These are phyloP conservation scores for Helminthosporium solani DNA, from an alignment of 2,329 filamentous ascomycete genomes.

Conservation along the genomic window DNA sequence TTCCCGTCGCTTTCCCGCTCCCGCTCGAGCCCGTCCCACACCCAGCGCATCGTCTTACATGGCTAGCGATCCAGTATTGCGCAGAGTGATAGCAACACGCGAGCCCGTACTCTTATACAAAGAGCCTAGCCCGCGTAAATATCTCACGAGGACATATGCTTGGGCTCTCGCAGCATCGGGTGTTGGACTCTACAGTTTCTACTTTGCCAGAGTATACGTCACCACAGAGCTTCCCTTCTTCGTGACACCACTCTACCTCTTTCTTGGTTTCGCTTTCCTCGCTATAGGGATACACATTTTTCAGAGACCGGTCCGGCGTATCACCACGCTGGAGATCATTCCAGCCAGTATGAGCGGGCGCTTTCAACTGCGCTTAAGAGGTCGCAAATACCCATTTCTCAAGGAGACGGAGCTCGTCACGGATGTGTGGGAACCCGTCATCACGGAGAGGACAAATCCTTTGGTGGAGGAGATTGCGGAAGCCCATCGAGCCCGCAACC, in stretches of 20 bases:
- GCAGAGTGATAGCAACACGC: slow-evolving; percentile 30
- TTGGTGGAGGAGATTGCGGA: slow-evolving; percentile 33
- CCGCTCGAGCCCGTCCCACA: slow-evolving; percentile 3
- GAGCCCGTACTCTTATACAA: slow-evolving; percentile 38
- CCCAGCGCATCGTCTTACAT: slow-evolving; percentile 14
- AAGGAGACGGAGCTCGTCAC: slow-evolving; percentile 32
- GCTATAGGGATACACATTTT: slow-evolving; percentile 35
- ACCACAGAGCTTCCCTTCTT: slow-evolving; percentile 35
- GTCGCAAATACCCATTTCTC: slow-evolving; percentile 24
- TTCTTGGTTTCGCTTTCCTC: slow-evolving; percentile 30
- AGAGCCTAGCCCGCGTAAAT: slow-evolving; percentile 28
- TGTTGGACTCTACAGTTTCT: slow-evolving; percentile 31
- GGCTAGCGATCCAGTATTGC: slow-evolving; percentile 36
- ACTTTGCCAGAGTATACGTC: slow-evolving; percentile 26
- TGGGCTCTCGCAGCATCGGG: slow-evolving; percentile 25
- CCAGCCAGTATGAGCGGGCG: slow-evolving; percentile 31
- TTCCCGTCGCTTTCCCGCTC: slow-evolving; percentile 20
- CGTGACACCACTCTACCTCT: slow-evolving; percentile 35
- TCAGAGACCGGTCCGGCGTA: slow-evolving; percentile 32
- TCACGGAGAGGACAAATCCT: slow-evolving; percentile 36
- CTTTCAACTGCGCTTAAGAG: slow-evolving; percentile 33
- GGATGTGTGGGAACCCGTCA: slow-evolving; percentile 28
- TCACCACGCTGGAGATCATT: slow-evolving; percentile 32
- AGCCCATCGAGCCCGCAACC: slow-evolving; percentile 28
- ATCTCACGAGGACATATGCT: slow-evolving; percentile 32